Percentiles rank a stretch among this genome's conserved stretches.
These are phyloP conservation scores for Mycena crocata DNA, from an alignment of 768 basidiomycete species.

Conservation along the genomic window DNA sequence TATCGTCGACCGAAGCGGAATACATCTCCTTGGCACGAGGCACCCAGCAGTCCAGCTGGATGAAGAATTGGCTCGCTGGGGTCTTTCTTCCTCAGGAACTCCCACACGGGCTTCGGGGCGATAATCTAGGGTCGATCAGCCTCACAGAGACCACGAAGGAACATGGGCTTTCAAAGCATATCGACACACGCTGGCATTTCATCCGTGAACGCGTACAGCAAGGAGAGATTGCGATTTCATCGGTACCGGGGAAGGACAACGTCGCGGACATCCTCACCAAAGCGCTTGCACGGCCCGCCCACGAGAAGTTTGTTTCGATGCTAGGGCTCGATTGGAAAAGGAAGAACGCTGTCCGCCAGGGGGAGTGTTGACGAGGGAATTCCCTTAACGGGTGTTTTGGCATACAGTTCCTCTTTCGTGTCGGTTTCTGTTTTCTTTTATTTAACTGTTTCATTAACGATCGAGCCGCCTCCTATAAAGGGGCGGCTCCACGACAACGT, in stretches of 20 bases:
- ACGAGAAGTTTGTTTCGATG: neutral
- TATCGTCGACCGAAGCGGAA: no score
- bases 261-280: neutral
- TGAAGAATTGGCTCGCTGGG: no score
- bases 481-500: neutral
- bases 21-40: no score
- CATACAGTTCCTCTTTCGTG: neutral
- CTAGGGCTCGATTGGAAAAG: neutral
- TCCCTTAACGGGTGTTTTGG: no score
- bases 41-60: no score
- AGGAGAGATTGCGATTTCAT: neutral
- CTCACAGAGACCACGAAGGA: neutral
- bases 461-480: neutral
- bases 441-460: neutral
- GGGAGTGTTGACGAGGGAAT: no score
- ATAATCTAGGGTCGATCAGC: neutral
- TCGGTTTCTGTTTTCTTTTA: neutral
- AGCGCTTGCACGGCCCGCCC: neutral
- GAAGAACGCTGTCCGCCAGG: neutral
- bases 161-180: neutral
- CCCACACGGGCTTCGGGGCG: neutral
- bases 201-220: neutral
- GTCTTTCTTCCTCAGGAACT: neutral
- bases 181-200: neutral
- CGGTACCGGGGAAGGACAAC: neutral